Percentiles rank a stretch among this genome's conserved stretches.
These are phyloP conservation scores for Artemisia annua DNA, from an alignment of 129 eudicot genomes.

Conservation along the genomic window DNA sequence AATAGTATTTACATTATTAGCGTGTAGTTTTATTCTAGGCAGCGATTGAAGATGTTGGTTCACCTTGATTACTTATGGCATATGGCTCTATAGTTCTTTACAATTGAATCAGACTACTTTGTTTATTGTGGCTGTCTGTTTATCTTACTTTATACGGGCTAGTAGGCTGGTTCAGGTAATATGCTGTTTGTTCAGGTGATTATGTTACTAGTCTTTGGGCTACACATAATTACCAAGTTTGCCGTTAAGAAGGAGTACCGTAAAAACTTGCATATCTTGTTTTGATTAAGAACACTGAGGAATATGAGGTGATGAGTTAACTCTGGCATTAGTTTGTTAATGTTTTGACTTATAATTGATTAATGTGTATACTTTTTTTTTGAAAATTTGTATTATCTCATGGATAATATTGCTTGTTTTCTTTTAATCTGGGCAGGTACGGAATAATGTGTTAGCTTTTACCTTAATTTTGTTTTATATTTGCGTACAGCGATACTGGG, in stretches of 20 bases:
- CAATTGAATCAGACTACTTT: neutral
- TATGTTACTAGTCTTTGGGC: neutral
- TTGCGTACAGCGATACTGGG: slow-evolving; percentile 56
- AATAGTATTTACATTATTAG: too few species aligned
- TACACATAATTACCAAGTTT: neutral
- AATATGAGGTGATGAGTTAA: neutral
- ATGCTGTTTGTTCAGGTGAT: neutral
- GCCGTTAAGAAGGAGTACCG: too few species aligned
- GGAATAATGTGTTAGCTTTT: neutral
- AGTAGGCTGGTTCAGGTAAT: neutral
- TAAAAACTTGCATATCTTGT: too few species aligned
- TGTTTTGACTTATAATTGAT: neutral
- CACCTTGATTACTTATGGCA: slow-evolving; percentile 3
- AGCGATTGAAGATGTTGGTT: neutral
- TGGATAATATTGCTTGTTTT: too few species aligned
- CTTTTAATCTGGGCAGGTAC: too few species aligned
- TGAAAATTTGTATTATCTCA: neutral
- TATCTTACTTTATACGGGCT: slow-evolving; percentile 6
- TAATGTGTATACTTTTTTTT: neutral
- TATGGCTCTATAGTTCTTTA: slow-evolving; percentile 1
- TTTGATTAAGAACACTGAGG: too few species aligned
- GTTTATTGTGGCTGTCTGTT: neutral
- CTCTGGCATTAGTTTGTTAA: neutral
- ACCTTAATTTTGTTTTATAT: slow-evolving; percentile 29
- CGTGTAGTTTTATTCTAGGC: too few species aligned